Base-by-base conservation (phyloP, 2,329 filamentous ascomycete species). In the Tolypocladium tropicale region DNA sequence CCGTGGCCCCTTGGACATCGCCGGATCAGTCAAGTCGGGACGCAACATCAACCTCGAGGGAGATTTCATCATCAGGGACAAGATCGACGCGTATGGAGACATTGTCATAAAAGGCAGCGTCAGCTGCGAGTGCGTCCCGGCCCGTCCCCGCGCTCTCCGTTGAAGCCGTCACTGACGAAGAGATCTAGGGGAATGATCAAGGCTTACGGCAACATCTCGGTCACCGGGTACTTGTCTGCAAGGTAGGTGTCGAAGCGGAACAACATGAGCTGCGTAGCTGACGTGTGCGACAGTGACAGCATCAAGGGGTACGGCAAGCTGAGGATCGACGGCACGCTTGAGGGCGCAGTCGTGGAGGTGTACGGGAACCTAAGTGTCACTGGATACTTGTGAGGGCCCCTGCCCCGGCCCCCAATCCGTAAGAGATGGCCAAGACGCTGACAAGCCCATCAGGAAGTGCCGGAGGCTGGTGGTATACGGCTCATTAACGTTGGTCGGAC, bases 221-320 rank as follows among this genome's bases (percentile, higher is more conserved):
- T 78, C 43, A 67, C 63, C 18, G 76, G 76, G 46, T 70, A 66
- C 53, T 65, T 74, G 32, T 61, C 67, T 34, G 71, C 71, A 56
- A 70, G 64, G 74, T 74, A 62, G 60, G 68, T 53, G 25, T 49
- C 36, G 14, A 33, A 2, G 52, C 41, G 51, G 39, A 54, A 37
- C 41, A 56, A 53, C 36, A 53, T 25, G 33, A 10, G 54, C 21
- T 21, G 33, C 53, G 34, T 18, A 28, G 36, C 56, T 66, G 48
- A 65, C 58, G 43, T 36, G 12, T 7, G 28, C 28, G 41, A 46
- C 49, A 76, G 73, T 49, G 73, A 73, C 58, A 76, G 74, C 57
- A 72, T 78, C 60, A 76, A 75, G 53, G 72, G 76, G 30, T 77
- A 72, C 58, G 76, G 76, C 23, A 76, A 76, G 62, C 67, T 79